Base-by-base conservation (phyloP, 2,329 filamentous ascomycete genomes). In the Fusarium coffeatum region DNA sequence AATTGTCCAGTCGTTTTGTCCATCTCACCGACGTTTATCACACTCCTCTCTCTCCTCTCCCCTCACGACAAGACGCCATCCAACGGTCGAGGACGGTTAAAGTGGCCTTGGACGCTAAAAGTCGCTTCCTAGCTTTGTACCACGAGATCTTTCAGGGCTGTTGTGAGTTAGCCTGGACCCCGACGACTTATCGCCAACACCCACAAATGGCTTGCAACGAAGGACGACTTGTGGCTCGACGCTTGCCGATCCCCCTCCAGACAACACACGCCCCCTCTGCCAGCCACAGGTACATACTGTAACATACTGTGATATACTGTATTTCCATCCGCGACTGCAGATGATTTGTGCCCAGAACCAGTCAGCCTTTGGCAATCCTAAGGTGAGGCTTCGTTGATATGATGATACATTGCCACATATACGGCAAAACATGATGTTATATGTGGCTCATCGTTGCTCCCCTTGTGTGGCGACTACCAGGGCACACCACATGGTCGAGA, bases 191-290 rank as follows among this genome's bases (percentile, higher is more conserved):
- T 58, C 23, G 58, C 59, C n/a, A 41, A 37, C 53, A 55, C 20
- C 68, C 61, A 73, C 64, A 60, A 54, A 64, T 56, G 56, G 57
- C 20, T 51, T 62, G 43, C 40, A 63, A 71, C 72, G 64, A 47
- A 60, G 51, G 72, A 69, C 67, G 68, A 75, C 74, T 73, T 76
- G 69, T 75, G 72, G 74, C 73, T 74, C 73, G 59, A 63, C 49
- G 61, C 56, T 66, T 59, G 69, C 56, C 71, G 69, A 76, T 76
- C 69, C 64, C 64, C 61, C 54, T 66, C 63, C 58, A 40, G 41
- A 58, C 49, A 59, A 18, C 56, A 61, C 73, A 71, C 73, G 30
- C 73, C 71, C 73, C 50, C 47, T 59, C 27, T 25, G 16, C n/a
- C 46, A 55, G 53, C 53, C 53, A 55, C 53, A 48, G 49, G 49